Evolutionary conservation across 2,329 filamentous ascomycete genomes (phyloP).

Genomic region (Claviceps lovelessii): DNA sequence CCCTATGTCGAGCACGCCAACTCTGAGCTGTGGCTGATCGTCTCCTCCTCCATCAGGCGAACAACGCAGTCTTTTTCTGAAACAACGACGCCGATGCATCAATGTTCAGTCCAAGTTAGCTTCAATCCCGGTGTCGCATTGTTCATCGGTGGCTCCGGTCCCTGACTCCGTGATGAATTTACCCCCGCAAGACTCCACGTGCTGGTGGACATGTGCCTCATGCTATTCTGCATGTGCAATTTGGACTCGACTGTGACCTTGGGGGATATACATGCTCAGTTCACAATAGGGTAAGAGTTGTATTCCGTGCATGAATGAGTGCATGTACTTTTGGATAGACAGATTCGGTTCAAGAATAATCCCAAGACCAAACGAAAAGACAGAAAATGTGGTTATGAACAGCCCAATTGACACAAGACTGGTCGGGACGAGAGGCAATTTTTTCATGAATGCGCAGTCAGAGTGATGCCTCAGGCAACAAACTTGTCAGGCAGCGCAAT

Average conservation of each 20-base stretch:
- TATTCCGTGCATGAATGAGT: not conserved
- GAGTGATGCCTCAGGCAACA: not conserved
- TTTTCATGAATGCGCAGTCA: not conserved
- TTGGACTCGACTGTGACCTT: not conserved
- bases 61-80: not conserved
- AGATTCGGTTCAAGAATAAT: not conserved
- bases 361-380: not conserved
- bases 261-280: too few relatives aligned
- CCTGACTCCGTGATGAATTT: not conserved
- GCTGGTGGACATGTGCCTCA: not conserved
- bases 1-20: not conserved
- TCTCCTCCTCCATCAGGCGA: not conserved
- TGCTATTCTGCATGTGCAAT: not conserved
- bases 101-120: not conserved
- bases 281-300: too few relatives aligned
- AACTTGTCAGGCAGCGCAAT: not conserved
- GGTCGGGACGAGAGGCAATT: too few relatives aligned
- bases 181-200: conserved; percentile 1
- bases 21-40: not conserved
- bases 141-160: conserved; percentile 1
- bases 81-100: not conserved
- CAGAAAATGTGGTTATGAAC: too few relatives aligned
- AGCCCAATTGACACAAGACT: too few relatives aligned
- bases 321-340: not conserved
- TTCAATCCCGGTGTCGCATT: not conserved